Percentiles rank a stretch among this genome's conserved stretches.
These are phyloP conservation scores for Colletotrichum limetticola DNA, from an alignment of 2,329 filamentous ascomycete species.

Conservation along the genomic window DNA sequence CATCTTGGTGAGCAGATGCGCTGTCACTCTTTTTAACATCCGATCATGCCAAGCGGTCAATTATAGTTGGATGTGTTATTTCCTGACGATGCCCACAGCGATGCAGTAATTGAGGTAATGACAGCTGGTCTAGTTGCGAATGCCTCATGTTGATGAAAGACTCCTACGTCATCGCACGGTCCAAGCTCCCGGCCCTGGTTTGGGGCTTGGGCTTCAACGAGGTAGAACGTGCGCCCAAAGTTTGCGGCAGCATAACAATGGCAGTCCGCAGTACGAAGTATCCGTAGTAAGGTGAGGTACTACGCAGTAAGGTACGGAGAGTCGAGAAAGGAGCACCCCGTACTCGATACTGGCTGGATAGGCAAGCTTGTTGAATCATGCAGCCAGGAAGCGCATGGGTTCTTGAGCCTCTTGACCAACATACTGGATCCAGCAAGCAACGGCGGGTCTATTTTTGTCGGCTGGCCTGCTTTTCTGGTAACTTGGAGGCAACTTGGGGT, in stretches of 20 bases:
- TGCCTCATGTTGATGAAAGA: neutral
- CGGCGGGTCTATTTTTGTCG: neutral
- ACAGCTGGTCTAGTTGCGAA: neutral
- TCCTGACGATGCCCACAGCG: neutral
- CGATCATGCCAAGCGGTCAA: neutral
- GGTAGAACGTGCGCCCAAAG: slow-evolving; percentile 28
- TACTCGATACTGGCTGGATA: neutral
- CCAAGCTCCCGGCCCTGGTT: slow-evolving; percentile 25
- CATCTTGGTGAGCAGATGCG: neutral
- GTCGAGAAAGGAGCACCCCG: no score
- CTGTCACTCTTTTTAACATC: neutral
- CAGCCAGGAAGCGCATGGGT: slow-evolving; percentile 14
- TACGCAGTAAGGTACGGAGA: neutral
- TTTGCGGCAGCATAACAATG: slow-evolving; percentile 19
- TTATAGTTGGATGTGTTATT: neutral
- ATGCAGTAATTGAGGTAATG: neutral
- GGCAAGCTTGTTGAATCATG: neutral
- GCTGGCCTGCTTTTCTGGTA: neutral
- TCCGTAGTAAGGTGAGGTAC: no score
- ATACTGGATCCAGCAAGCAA: neutral
- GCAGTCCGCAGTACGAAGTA: neutral
- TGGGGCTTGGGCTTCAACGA: slow-evolving; percentile 32
- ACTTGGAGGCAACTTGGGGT: no score
- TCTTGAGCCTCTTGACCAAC: slow-evolving; percentile 8
- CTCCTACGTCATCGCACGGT: slow-evolving; percentile 24